Base-by-base conservation (phyloP, 2,329 filamentous ascomycete genomes). In the Fusarium duplospermum region DNA sequence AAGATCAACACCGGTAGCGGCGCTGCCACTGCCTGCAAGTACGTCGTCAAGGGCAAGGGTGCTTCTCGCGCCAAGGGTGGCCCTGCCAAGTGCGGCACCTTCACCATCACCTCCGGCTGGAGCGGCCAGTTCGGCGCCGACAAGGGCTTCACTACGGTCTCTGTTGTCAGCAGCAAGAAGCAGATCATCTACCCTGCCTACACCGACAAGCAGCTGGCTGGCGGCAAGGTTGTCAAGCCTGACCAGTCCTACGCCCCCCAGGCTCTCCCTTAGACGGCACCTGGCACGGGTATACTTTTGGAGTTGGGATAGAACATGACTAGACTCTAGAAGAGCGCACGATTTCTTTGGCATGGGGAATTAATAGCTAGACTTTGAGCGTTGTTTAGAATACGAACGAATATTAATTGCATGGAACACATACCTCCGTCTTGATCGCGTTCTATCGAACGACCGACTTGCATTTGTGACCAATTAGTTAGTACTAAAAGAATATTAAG, bases 101-200 rank as follows among this genome's bases (percentile, higher is more conserved):
- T 84, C 83, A 86, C 83, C 66, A 78, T 90, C 76, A 87, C 85
- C 61, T 85, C 85, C 9, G 86, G 86, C 81, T 90, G 88, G 88
- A 87, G 84, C 74, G 87, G 84, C 73, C 86, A 89, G 76, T 90
- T 89, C 73, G 88, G 87, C 54, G 59, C 81, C 18, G 83, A 77
- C 69, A 83, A 86, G 31, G 88, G 87, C 73, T 90, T 89, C 83
- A 89, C 87, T 24, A 88, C 86, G 42, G 79, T 89, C 24, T 82
- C 85, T 54, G 84, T 90, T 64, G 83, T 85, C 79, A 80, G 82
- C 73, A 72, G 70, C 68, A 77, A 81, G 71, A 81, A 80, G 66
- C 80, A 83, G 66, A 89, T 89, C 65, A 78, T 84, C 67, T 90
- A 82, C 80, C 87, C 88, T 29, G 82, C 84, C 45, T 90, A 89